Conservation (phyloP, 2,329 filamentous ascomycete species). For the Neobulgaria alba region DNA sequence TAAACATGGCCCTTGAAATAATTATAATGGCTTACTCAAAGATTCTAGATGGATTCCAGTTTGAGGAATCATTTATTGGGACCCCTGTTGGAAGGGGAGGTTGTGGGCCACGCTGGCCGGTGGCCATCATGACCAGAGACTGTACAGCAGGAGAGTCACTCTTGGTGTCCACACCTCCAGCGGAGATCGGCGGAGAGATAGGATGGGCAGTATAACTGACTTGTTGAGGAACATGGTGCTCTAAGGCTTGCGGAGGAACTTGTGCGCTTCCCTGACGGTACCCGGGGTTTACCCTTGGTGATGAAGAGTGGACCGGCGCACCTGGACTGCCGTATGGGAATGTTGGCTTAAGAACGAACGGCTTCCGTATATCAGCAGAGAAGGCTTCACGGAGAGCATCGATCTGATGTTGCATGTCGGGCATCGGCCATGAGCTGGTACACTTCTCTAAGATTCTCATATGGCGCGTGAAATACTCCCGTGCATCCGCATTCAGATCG, state of each 20-base stretch:
- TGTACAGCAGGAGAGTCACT: conserved; percentile 66
- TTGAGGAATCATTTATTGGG: conserved; percentile 51
- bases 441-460: conserved; percentile 90
- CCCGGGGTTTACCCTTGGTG: conserved; percentile 17
- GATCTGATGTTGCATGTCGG: conserved; percentile 83
- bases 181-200: conserved; percentile 73
- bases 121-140: conserved; percentile 63
- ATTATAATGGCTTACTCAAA: conserved; percentile 70
- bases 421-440: conserved; percentile 75
- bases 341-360: conserved; percentile 79
- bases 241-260: conserved; percentile 34
- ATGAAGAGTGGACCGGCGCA: conserved; percentile 18
- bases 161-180: conserved; percentile 63
- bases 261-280: conserved; percentile 23
- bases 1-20: too few species aligned
- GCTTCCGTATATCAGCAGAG: conserved; percentile 73
- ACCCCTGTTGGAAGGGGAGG: conserved; percentile 45
- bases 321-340: conserved; percentile 78
- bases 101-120: conserved; percentile 38
- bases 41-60: conserved; percentile 81
- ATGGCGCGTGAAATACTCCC: conserved; percentile 83
- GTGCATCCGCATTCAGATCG: conserved; percentile 73
- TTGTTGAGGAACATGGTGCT: conserved; percentile 45
- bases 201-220: conserved; percentile 63
- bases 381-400: conserved; percentile 85